Percentiles rank a stretch among this genome's conserved stretches.
Evolutionary conservation across 495 filamentous ascomycete species (phyloP).

Genomic region (Penicillium maclennaniae): DNA sequence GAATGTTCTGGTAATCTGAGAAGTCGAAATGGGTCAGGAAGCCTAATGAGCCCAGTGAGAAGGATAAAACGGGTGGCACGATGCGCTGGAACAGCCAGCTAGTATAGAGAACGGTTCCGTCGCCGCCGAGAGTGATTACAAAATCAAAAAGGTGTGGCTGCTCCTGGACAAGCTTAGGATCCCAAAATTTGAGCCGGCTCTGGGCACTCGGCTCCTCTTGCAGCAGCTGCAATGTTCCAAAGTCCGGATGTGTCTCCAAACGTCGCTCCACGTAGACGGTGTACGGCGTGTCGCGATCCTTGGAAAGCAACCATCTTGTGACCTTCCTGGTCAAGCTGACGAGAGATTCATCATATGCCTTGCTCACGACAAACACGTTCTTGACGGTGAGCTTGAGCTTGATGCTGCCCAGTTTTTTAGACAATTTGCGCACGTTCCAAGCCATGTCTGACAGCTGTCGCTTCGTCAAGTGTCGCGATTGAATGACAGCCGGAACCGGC

Average conservation of each 20-base stretch:
- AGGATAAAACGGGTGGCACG: constrained; percentile 89
- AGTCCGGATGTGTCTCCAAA: constrained; percentile 62
- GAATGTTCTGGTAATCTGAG: constrained; percentile 61
- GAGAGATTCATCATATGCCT: constrained; percentile 79
- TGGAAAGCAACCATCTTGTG: constrained; percentile 79
- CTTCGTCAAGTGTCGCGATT: constrained; percentile 78
- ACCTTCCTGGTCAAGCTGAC: constrained; percentile 74
- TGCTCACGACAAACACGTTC: constrained; percentile 84
- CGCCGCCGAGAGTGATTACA: constrained; percentile 89
- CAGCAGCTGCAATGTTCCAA: constrained; percentile 63
- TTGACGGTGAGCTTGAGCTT: constrained; percentile 74
- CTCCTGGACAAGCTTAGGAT: constrained; percentile 66
- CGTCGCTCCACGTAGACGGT: constrained; percentile 77
- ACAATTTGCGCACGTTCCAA: constrained; percentile 86
- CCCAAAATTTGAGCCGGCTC: constrained; percentile 76
- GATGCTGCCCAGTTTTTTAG: constrained; percentile 77
- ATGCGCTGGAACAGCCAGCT: constrained; percentile 97
- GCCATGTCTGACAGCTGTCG: constrained; percentile 93
- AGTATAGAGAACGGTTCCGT: constrained; percentile 92
- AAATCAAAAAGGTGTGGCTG: constrained; percentile 90
- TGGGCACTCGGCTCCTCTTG: constrained; percentile 51
- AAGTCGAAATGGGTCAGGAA: constrained; percentile 98
- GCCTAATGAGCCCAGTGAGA: constrained; percentile 85
- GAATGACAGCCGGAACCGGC: constrained; percentile 31
- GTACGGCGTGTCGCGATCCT: constrained; percentile 63